These are phyloP conservation scores for Aspergillus ustus DNA, from an alignment of 2,329 filamentous ascomycete genomes.

Conservation along the genomic window DNA sequence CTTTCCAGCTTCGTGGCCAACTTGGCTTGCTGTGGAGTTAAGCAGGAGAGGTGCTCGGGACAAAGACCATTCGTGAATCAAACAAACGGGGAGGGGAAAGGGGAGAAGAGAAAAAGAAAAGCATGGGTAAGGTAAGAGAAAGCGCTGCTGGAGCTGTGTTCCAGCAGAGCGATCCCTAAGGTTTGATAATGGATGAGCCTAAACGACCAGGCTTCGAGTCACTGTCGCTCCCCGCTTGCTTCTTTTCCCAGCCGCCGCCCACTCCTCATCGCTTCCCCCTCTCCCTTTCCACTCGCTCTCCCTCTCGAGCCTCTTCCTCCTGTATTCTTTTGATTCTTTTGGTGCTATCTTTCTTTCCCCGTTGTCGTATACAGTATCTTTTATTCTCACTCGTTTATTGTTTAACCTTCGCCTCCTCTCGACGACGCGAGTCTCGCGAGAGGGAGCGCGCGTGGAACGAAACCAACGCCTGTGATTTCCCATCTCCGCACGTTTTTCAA, in stretches of 20 bases:
- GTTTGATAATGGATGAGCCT: conserved; percentile 1
- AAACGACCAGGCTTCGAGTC: conserved; percentile 13
- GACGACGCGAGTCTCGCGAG: conserved; percentile 4
- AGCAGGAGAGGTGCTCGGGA: background rate
- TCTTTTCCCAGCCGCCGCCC: conserved; percentile 25
- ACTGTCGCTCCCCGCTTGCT: conserved; percentile 20
- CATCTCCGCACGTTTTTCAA: conserved; percentile 40
- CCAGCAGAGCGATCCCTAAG: background rate
- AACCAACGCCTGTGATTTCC: conserved; percentile 29
- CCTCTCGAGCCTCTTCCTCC: conserved; percentile 21
- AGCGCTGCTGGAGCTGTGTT: background rate
- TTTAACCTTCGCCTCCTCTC: conserved; percentile 20
- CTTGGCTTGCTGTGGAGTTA: background rate
- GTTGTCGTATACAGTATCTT: conserved; percentile 5
- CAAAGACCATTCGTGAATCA: background rate
- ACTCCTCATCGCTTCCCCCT: conserved; percentile 28
- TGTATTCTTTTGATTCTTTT: conserved; percentile 34
- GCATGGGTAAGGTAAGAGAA: background rate
- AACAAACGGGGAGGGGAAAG: background rate
- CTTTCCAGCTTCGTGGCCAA: background rate
- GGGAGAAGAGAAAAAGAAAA: background rate
- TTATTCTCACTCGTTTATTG: conserved; percentile 31
- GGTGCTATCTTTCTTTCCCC: conserved; percentile 15
- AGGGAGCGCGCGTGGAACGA: conserved; percentile 22
- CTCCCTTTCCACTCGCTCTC: conserved; percentile 21